phyloP scores from a whole-genome alignment of 2,329 filamentous ascomycete genomes.

The Aspergillus oerlinghausenensis region DNA sequence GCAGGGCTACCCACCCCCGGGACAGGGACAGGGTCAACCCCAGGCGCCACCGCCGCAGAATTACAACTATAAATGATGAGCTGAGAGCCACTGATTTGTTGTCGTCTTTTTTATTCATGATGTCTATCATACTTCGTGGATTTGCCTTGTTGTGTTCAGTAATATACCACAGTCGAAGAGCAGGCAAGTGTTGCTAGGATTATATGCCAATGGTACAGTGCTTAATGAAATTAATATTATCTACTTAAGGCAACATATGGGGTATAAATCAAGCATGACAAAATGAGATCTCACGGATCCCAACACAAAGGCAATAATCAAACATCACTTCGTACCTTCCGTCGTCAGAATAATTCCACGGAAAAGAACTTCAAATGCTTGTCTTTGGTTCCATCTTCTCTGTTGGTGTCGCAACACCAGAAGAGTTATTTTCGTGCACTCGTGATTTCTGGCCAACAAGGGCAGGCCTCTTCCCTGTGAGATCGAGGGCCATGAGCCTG shows the following conservation, averaged over 20 bases:
- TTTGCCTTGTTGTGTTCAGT: background rate
- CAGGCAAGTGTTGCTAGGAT: background rate
- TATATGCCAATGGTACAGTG: background rate
- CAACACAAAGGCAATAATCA: background rate
- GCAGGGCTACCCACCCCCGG: constrained; percentile 13
- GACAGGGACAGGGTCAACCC: constrained; percentile 14
- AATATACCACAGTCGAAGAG: background rate
- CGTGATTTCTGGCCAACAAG: constrained; percentile 35
- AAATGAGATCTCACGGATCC: background rate
- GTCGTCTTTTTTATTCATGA: background rate
- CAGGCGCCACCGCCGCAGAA: constrained; percentile 14
- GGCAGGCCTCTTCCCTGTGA: constrained; percentile 41
- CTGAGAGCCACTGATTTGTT: background rate
- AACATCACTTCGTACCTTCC: constrained; percentile 2
- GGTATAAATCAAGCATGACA: constrained; percentile 3
- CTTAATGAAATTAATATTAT: background rate
- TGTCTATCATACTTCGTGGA: background rate
- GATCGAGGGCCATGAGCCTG: constrained; percentile 58
- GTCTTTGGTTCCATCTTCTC: constrained; percentile 33
- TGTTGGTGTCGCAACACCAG: constrained; percentile 46
- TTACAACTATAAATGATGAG: constrained; percentile 20
- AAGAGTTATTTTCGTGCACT: constrained; percentile 38
- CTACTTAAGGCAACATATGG: background rate
- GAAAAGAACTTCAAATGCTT: background rate
- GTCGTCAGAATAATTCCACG: background rate